These are phyloP conservation scores for Arthrobotrys sinensis DNA, from an alignment of 2,329 filamentous ascomycete genomes.

Conservation along the genomic window DNA sequence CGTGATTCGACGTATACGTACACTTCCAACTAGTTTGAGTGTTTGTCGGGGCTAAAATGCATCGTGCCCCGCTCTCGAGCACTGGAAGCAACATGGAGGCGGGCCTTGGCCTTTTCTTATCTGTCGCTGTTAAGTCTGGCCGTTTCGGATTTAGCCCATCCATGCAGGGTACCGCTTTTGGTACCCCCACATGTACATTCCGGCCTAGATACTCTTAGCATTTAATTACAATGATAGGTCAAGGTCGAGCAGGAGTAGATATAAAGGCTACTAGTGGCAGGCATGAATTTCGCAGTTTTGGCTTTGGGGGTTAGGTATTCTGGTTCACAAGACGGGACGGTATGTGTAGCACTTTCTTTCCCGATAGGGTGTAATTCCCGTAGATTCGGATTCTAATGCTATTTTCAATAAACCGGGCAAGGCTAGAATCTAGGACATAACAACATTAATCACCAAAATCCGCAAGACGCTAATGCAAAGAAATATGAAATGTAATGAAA, in stretches of 20 bases:
- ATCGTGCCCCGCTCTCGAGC: conserved; percentile 24
- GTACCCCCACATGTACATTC: not conserved
- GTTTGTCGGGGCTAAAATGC: conserved; percentile 33
- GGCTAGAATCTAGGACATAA: conserved; percentile 20
- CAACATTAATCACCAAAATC: not conserved
- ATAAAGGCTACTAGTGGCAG: not conserved
- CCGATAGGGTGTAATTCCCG: not conserved
- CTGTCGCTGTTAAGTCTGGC: conserved; percentile 21
- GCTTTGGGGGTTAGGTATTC: not conserved
- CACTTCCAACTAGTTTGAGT: conserved; percentile 30
- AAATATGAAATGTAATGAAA: conserved; percentile 8
- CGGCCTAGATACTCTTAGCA: not conserved
- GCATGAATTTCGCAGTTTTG: conserved; percentile 7
- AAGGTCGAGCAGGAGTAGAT: conserved; percentile 8
- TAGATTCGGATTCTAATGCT: conserved; percentile 12
- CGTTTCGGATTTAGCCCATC: conserved; percentile 14
- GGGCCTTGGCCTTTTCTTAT: conserved; percentile 27
- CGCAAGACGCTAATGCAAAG: conserved; percentile 9
- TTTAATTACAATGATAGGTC: not conserved
- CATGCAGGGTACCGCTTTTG: conserved; percentile 18
- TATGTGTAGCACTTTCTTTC: not conserved
- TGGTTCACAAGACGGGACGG: conserved; percentile 9
- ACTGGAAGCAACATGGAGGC: conserved; percentile 12
- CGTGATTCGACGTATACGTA: conserved; percentile 36
- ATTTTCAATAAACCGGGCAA: not conserved